These are phyloP conservation scores for Diutina rugosa DNA, from an alignment of 1,139 yeast species.

Conservation along the genomic window DNA sequence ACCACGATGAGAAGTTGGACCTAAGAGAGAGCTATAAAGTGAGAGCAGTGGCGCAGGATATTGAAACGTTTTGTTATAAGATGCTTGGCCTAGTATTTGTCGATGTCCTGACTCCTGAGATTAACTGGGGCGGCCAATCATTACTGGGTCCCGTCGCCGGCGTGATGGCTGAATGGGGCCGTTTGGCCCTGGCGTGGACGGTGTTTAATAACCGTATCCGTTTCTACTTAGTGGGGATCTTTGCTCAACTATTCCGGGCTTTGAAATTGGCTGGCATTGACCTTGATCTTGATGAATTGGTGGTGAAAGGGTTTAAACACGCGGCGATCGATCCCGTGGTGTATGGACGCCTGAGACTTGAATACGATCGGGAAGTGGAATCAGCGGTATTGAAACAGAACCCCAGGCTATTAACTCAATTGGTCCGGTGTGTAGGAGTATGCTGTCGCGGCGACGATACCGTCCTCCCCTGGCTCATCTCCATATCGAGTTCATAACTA, in stretches of 20 bases:
- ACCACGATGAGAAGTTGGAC: neutral
- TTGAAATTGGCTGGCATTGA: neutral
- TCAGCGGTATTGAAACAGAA: neutral
- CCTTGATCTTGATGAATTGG: neutral
- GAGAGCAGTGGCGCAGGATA: neutral
- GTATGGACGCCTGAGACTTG: neutral
- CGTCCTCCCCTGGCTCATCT: neutral
- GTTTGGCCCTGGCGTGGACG: neutral
- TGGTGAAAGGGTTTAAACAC: neutral
- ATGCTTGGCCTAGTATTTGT: neutral
- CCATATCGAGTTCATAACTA: neutral
- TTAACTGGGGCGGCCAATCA: neutral
- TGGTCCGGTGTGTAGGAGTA: neutral
- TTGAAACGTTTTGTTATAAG: neutral
- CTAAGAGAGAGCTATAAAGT: neutral
- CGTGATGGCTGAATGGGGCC: neutral
- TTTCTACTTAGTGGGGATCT: neutral
- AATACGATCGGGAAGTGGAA: neutral
- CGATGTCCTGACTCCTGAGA: neutral
- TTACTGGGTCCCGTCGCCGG: neutral
- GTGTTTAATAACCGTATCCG: neutral
- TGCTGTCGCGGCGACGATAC: neutral
- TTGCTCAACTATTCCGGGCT: neutral
- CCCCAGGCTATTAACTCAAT: neutral
- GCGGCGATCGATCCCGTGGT: neutral